Evolutionary conservation across 257 asterid species (phyloP), one percentile per base, ranked within the genome.

Genomic region (Apocynum venetum): DNA sequence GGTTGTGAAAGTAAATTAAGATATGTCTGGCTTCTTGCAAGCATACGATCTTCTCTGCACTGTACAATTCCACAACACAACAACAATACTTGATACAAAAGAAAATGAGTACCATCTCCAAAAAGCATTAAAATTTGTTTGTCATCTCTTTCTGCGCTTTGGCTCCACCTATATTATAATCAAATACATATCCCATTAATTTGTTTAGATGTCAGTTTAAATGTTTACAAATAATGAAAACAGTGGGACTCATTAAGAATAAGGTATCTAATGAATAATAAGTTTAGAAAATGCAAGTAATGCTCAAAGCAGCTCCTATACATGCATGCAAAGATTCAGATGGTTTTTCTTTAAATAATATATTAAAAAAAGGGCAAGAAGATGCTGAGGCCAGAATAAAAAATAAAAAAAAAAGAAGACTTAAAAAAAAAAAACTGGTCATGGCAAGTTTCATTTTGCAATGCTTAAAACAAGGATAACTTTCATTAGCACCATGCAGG

Each of bases 1-100:
- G 35, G 31, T 41, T 44, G 51, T 67, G 12, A 67, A 47, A 67
- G 52, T 67, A 52, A 67, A 67, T 41, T 67, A 43, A 44, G 72
- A 67, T 41, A 67, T 43, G 52, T 67, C 51, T 9, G 13, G 72
- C 51, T 67, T 40, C 72, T 66, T 7, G 46, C 48, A 41, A 66
- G 72, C 72, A 19, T 67, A 67, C 0, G 15, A 43, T 67, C 72
- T 67, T 41, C 77, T 35, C 81, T 19, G 44, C 53, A 71, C 75
- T 71, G 75, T 71, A 71, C 75, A 71, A 46, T 71, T 71, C 60
- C 75, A 71, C 75, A 47, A 71, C 73, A 68, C 75, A n/a, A 71
- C 61, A 48, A 71, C 75, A 71, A 71, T 71, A 11, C 59, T 15
- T 25, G 46, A 11, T 15, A 47, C 44, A 47, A 43, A 71, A 3